Conservation (phyloP, 768 basidiomycete genomes). For the Pleurotus platypus region DNA sequence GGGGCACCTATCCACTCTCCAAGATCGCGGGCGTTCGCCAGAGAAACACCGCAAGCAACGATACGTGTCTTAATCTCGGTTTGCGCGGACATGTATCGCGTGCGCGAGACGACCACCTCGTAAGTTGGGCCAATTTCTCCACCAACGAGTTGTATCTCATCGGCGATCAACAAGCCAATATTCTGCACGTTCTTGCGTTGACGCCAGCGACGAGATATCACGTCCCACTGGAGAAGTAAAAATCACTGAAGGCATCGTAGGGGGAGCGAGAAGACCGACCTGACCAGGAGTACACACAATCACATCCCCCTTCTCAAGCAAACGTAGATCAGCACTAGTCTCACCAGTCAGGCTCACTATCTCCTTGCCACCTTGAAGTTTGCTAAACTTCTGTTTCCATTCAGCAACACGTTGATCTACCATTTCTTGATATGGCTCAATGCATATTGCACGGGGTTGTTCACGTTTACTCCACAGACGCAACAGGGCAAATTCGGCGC, state of each 20-base stretch:
- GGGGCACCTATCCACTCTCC: constrained; percentile 98
- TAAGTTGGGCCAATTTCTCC: constrained; percentile 96
- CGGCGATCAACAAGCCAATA: constrained; percentile 89
- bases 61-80: constrained; percentile 91
- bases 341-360: constrained; percentile 94
- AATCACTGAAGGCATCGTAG: constrained; percentile 6
- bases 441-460: constrained; percentile 82
- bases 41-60: constrained; percentile 91
- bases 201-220: constrained; percentile 91
- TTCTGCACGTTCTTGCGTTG: constrained; percentile 96
- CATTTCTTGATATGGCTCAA: constrained; percentile 98
- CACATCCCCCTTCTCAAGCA: constrained; percentile 88
- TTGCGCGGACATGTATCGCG: constrained; percentile 94
- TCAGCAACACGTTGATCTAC: constrained; percentile 87
- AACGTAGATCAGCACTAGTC: constrained; percentile 83
- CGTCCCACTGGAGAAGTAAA: constrained; percentile 74
- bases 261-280: constrained; percentile 39
- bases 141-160: constrained; percentile 93
- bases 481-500: constrained; percentile 93
- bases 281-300: constrained; percentile 93
- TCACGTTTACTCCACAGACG: constrained; percentile 92
- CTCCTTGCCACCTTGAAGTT: constrained; percentile 88
- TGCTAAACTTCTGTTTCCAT: constrained; percentile 82
- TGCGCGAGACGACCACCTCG: constrained; percentile 92
- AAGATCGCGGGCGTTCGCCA: constrained; percentile 93